Evolutionary conservation across 2,329 filamentous ascomycete species (phyloP).

Genomic region (Aspergillus texensis): DNA sequence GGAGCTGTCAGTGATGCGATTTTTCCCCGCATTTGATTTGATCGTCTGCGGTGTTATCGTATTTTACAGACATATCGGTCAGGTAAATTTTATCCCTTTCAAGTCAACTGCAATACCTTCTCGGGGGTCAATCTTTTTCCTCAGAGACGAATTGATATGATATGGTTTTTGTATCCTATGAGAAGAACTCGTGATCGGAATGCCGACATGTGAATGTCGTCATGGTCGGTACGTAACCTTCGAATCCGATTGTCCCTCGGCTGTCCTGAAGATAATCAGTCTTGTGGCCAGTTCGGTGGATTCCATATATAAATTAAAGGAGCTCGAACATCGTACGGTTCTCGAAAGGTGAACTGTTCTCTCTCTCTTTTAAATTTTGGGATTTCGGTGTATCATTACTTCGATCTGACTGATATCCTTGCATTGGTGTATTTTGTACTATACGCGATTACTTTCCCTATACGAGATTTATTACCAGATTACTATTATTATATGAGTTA

Average conservation of each 20-base stretch:
- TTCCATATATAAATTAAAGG: neutral
- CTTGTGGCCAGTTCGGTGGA: neutral
- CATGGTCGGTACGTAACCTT: neutral
- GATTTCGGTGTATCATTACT: neutral
- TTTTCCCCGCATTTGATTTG: neutral
- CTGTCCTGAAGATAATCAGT: neutral
- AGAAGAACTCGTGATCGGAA: neutral
- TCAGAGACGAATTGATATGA: neutral
- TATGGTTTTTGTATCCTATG: neutral
- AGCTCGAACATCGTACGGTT: neutral
- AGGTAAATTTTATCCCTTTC: neutral
- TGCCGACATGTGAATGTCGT: conserved; percentile 10
- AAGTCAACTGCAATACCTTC: neutral
- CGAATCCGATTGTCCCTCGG: neutral
- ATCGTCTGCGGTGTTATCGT: neutral
- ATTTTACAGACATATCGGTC: neutral
- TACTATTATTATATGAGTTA: conserved; percentile 6
- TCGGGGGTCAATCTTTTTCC: neutral
- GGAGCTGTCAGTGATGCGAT: neutral
- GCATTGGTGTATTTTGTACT: neutral
- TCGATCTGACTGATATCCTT: neutral
- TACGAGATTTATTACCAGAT: neutral
- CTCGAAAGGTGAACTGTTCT: neutral
- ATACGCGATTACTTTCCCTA: neutral
- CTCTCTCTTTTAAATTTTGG: neutral